These are phyloP conservation scores for Thinopyrum elongatum DNA, from an alignment of 176 grass and related monocot species.

Conservation along the genomic window DNA sequence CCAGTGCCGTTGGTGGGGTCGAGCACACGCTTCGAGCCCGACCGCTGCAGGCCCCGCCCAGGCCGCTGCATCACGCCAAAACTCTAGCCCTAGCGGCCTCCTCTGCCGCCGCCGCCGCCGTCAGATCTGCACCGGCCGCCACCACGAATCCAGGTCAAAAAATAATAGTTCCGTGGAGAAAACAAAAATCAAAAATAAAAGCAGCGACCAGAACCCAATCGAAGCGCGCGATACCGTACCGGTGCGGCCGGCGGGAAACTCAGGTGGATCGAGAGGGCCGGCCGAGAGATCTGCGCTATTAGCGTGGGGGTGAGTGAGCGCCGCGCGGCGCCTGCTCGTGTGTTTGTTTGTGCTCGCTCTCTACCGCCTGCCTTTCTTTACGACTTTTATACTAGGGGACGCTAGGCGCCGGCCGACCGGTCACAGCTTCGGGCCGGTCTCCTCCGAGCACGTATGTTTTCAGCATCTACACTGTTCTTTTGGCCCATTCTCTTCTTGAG, in stretches of 20 bases:
- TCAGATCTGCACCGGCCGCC: conserved; percentile 43
- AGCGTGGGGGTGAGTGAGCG: conserved; percentile 19
- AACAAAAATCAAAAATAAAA: not conserved
- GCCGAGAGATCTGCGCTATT: conserved; percentile 11
- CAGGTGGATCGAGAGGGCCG: not conserved
- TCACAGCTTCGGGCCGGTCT: too few relatives aligned
- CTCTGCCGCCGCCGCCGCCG: not conserved
- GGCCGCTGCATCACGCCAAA: conserved; percentile 46
- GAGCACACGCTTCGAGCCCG: conserved; percentile 52
- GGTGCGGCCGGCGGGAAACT: not conserved
- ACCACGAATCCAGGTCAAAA: conserved; percentile 17
- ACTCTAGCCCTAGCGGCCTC: conserved; percentile 9
- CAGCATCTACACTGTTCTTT: too few relatives aligned
- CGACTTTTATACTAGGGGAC: not conserved
- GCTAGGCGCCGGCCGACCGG: too few relatives aligned
- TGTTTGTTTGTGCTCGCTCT: not conserved
- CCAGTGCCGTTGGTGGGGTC: conserved; percentile 20
- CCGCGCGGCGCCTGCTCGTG: not conserved
- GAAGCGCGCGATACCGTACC: conserved; percentile 21
- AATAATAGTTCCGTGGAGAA: not conserved
- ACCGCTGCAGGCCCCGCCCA: conserved; percentile 40
- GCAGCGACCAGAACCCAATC: not conserved
- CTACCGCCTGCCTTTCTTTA: not conserved
- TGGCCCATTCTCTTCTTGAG: too few relatives aligned
- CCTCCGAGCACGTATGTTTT: too few relatives aligned